Base-by-base conservation (phyloP, 2,329 filamentous ascomycete species). In the Rachicladosporium sp. region DNA sequence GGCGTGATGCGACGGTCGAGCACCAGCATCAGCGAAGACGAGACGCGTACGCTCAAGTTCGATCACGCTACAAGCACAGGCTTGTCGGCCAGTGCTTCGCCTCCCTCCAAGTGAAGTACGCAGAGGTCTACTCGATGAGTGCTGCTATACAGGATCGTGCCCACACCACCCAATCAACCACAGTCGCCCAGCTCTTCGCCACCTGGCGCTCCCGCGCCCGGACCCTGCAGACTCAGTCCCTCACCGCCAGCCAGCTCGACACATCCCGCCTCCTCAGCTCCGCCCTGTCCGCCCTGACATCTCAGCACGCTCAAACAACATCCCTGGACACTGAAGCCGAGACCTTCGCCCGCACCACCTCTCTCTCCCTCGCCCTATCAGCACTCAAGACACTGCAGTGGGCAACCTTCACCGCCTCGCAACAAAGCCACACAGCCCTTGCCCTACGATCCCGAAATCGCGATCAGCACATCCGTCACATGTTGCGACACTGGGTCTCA, bases 311-410 rank as follows among this genome's bases (percentile, higher is more conserved):
- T 10, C 50, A 58, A 4, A n/a, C 51, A 6, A 30, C 15, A 6
- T 46, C 47, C 0, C 45, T 63, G 40, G 53, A 62, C 2, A 38
- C 64, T 15, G 63, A 68, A 50, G 73, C 73, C 9, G 43, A 60
- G 3, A 54, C 59, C 1, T 60, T 73, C 29, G 54, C 64, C 37
- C 63, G 66, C 19, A 61, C 70, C 42, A 67, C 65, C 32, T 57
- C 67, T 4, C 63, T 70, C 10, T 57, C 64, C 15, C 56, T 66
- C 4, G 67, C 71, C 10, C 61, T 63, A 8, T 59, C 58, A 10
- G 64, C 63, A 13, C 58, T 78, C 41, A 73, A 71, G 51, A 73
- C 68, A 49, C 57, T 78, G 11, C 73, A 71, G 38, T 70, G 76
- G 57, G 67, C 67, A 6, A 59, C 72, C 2, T 78, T 78, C 57